A percentile compares a stretch with the other conserved stretches of the same genome.
Evolutionary conservation across 805 yeast genomes (phyloP).

Genomic region (Debaryomyces prosopidis): DNA sequence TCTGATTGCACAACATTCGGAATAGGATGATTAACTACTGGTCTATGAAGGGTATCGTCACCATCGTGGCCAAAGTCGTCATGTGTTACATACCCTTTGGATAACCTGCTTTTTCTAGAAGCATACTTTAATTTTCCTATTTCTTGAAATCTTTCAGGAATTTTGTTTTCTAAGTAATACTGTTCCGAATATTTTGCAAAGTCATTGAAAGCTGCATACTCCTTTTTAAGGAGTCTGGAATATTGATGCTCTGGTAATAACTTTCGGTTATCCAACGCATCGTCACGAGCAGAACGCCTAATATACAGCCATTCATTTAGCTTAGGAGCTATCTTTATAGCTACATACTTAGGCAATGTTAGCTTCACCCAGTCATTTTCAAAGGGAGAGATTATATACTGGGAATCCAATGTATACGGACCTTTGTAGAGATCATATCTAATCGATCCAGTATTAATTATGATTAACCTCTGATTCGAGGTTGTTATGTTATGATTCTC

Average conservation of each 20-base stretch:
- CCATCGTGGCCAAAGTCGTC: constrained; percentile 89
- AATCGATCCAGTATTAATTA: constrained; percentile 85
- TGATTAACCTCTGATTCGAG: constrained; percentile 43
- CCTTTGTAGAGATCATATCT: constrained; percentile 87
- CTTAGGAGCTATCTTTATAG: constrained; percentile 50
- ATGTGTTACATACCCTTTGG: constrained; percentile 75
- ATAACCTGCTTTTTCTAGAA: constrained; percentile 15
- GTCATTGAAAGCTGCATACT: neutral
- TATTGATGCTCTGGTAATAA: constrained; percentile 26
- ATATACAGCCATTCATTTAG: constrained; percentile 61
- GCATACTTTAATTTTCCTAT: neutral
- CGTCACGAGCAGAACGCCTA: constrained; percentile 4
- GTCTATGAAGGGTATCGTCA: constrained; percentile 74
- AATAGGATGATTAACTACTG: constrained; percentile 56
- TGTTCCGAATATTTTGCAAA: neutral
- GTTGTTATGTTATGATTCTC: constrained; percentile 4
- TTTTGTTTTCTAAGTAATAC: neutral
- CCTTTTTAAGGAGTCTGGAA: constrained; percentile 1
- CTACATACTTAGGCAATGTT: constrained; percentile 57
- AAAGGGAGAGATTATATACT: constrained; percentile 84
- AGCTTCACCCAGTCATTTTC: constrained; percentile 75
- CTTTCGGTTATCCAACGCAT: constrained; percentile 11
- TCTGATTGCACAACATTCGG: constrained; percentile 78
- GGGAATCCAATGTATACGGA: constrained; percentile 75
- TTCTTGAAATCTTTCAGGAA: neutral